Percentiles rank a stretch among this genome's conserved stretches.
phyloP scores from a whole-genome alignment of 768 basidiomycete species.

The Trametes cubensis region DNA sequence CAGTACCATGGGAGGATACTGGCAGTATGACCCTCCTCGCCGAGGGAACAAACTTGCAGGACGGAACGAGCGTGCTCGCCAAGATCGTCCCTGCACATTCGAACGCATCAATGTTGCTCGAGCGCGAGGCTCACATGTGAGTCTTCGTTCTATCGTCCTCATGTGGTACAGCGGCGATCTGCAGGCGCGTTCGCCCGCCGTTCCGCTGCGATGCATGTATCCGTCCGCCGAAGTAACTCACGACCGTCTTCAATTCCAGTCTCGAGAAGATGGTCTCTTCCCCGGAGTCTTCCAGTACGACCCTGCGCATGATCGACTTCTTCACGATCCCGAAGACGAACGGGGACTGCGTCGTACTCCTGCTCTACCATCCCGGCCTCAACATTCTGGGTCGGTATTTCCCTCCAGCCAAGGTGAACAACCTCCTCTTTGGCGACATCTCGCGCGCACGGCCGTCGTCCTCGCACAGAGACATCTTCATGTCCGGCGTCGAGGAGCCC shows the following conservation, averaged over 20 bases:
- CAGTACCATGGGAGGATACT: slow-evolving; percentile 69
- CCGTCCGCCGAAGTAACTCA: slow-evolving; percentile 1
- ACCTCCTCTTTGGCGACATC: slow-evolving; percentile 62
- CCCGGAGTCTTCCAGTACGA: slow-evolving; percentile 54
- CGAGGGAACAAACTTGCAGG: slow-evolving; percentile 70
- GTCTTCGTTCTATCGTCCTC: slow-evolving; percentile 28
- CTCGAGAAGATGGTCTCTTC: slow-evolving; percentile 52
- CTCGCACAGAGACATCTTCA: slow-evolving; percentile 52
- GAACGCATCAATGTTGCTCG: slow-evolving; percentile 71
- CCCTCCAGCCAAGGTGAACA: slow-evolving; percentile 65
- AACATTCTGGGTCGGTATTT: slow-evolving; percentile 74
- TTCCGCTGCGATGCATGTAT: not conserved
- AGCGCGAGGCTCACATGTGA: slow-evolving; percentile 74
- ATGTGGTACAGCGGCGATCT: not conserved
- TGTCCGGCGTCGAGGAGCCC: slow-evolving; percentile 51
- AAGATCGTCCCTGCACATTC: slow-evolving; percentile 76
- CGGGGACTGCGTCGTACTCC: slow-evolving; percentile 71
- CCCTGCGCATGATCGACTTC: slow-evolving; percentile 63
- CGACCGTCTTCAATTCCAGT: slow-evolving; percentile 34
- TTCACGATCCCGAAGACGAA: slow-evolving; percentile 65
- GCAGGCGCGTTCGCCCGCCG: not conserved
- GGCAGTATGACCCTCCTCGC: slow-evolving; percentile 71
- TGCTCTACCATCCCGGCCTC: slow-evolving; percentile 68
- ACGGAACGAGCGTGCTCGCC: slow-evolving; percentile 66
- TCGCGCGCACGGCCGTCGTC: slow-evolving; percentile 45